A percentile compares a stretch with the other conserved stretches of the same genome.
Conservation (phyloP, 2,329 filamentous ascomycete species). For the Penicillium concentricum region DNA sequence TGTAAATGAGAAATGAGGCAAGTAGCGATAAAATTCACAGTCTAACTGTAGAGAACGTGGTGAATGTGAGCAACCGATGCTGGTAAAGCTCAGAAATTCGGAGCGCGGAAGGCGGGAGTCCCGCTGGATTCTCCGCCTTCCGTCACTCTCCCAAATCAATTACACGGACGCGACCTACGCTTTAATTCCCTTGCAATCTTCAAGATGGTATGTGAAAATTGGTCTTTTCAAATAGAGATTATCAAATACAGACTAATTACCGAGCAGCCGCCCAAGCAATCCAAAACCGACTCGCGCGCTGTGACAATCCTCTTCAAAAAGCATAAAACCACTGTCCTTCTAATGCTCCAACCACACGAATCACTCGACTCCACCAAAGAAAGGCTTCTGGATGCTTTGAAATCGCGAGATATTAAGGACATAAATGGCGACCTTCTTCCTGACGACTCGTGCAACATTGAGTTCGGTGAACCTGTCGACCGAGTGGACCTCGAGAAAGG, state of each 20-base stretch:
- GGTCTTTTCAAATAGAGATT: background rate
- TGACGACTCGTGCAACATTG: conserved; percentile 41
- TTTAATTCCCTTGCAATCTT: background rate
- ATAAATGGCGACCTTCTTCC: conserved; percentile 42
- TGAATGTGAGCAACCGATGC: background rate
- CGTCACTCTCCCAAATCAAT: conserved; percentile 3
- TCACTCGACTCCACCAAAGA: conserved; percentile 58
- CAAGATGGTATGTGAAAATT: conserved; percentile 14
- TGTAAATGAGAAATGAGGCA: background rate
- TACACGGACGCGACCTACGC: background rate
- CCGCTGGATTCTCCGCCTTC: conserved; percentile 20
- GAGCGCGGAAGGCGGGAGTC: conserved; percentile 5
- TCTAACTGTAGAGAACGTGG: background rate
- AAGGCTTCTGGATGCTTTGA: conserved; percentile 59
- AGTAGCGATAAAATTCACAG: background rate
- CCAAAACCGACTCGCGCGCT: conserved; percentile 46
- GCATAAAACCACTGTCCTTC: conserved; percentile 67
- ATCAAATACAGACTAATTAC: background rate
- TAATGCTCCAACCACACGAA: conserved; percentile 61
- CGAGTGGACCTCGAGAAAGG: conserved; percentile 50
- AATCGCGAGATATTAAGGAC: conserved; percentile 42
- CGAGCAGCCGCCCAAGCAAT: conserved; percentile 15
- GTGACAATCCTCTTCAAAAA: conserved; percentile 71
- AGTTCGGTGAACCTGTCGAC: conserved; percentile 50
- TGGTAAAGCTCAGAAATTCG: conserved; percentile 12